Evolutionary conservation across 106 monocot species (phyloP).

Genomic region (Dendrobium nobile): DNA sequence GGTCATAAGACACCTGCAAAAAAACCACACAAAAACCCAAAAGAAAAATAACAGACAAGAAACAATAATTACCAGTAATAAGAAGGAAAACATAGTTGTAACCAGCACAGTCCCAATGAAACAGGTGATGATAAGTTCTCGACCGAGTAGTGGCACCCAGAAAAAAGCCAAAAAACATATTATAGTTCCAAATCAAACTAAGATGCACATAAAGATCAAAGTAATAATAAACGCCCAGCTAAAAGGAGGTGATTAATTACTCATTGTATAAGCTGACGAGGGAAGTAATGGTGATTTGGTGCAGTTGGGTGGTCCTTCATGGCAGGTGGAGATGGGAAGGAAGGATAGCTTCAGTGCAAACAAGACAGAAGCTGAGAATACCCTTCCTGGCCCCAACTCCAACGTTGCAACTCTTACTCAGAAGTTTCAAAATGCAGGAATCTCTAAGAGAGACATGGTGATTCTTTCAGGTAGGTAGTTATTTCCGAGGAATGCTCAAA

Average conservation of each 20-base stretch:
- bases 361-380: conserved; percentile 35
- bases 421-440: conserved; percentile 59
- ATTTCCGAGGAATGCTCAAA: not conserved
- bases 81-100: too few species aligned
- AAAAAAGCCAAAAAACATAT: too few species aligned
- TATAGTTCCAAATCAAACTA: too few species aligned
- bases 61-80: too few species aligned
- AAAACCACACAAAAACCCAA: too few species aligned
- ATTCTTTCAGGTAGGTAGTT: conserved; percentile 64
- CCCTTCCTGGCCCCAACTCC: conserved; percentile 74
- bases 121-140: too few species aligned
- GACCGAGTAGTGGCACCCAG: too few species aligned
- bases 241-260: not conserved
- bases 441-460: conserved; percentile 75
- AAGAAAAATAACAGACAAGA: too few species aligned
- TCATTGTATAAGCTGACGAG: too few species aligned
- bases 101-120: too few species aligned
- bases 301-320: conserved; percentile 77
- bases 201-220: too few species aligned
- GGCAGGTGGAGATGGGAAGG: conserved; percentile 82
- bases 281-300: not conserved
- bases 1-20: too few species aligned
- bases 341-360: conserved; percentile 58
- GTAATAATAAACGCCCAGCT: not conserved
- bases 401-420: conserved; percentile 49